Conservation (phyloP, 2,329 filamentous ascomycete species). For the Domatiomyces globalis region DNA sequence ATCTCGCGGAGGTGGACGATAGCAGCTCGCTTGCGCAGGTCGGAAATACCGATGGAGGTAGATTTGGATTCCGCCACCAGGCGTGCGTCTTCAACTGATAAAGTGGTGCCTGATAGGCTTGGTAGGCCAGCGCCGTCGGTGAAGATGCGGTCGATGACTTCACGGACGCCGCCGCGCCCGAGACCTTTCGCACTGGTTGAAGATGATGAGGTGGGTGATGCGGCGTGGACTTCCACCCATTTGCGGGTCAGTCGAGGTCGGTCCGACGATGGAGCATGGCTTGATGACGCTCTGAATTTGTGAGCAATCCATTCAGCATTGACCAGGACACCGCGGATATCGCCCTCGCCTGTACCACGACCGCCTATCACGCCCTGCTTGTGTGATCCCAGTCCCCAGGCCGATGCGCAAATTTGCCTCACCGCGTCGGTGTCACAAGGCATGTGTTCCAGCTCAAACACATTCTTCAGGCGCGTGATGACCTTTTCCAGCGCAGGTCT, state of each 20-base stretch:
- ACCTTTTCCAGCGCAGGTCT: constrained; percentile 80
- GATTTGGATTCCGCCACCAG: constrained; percentile 24
- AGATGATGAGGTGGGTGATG: constrained; percentile 28
- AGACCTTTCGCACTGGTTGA: constrained; percentile 31
- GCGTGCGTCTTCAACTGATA: constrained; percentile 24
- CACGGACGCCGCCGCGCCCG: constrained; percentile 49
- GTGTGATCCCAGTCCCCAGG: constrained; percentile 48
- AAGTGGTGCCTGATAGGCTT: constrained; percentile 29
- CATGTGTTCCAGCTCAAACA: constrained; percentile 83
- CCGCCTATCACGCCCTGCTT: constrained; percentile 37
- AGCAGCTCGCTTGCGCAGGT: constrained; percentile 45
- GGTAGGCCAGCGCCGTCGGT: constrained; percentile 50
- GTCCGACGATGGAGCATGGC: neutral
- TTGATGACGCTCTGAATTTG: constrained; percentile 33
- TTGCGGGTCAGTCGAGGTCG: constrained; percentile 36
- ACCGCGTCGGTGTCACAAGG: constrained; percentile 80
- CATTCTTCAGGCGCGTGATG: constrained; percentile 60
- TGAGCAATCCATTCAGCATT: constrained; percentile 52
- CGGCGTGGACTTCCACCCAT: constrained; percentile 47
- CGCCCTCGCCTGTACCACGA: constrained; percentile 35
- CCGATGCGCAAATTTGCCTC: constrained; percentile 52
- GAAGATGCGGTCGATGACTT: constrained; percentile 53
- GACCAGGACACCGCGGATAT: constrained; percentile 51
- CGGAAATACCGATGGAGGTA: constrained; percentile 41
- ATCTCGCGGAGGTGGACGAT: constrained; percentile 46